Percentiles rank a stretch among this genome's conserved stretches.
Conservation (phyloP, 2,329 filamentous ascomycete species). For the Nigrospora osmanthi region DNA sequence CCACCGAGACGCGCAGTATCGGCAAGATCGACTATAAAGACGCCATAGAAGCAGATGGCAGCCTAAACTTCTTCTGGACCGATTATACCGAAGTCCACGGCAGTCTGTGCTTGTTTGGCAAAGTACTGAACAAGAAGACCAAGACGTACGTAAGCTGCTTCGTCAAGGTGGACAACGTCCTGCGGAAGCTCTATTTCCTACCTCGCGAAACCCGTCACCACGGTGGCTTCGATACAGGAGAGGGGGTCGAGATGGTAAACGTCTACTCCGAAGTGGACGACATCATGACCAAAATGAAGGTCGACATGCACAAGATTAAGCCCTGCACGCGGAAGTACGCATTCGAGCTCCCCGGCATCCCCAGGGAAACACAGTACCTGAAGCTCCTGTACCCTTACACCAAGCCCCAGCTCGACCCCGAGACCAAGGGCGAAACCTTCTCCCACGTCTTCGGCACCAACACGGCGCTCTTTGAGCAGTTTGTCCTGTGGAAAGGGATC, state of each 20-base stretch:
- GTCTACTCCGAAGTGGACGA: slow-evolving; percentile 85
- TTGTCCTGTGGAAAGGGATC: slow-evolving; percentile 96
- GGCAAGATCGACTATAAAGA: slow-evolving; percentile 80
- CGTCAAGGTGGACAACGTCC: slow-evolving; percentile 88
- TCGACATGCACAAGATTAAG: slow-evolving; percentile 91
- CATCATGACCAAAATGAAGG: slow-evolving; percentile 80
- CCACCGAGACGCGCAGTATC: slow-evolving; percentile 52
- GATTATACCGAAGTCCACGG: slow-evolving; percentile 93
- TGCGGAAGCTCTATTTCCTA: slow-evolving; percentile 88
- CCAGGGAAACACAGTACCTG: slow-evolving; percentile 83
- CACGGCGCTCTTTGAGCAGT: slow-evolving; percentile 93
- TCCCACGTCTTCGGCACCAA: slow-evolving; percentile 91
- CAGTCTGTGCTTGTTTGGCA: slow-evolving; percentile 88
- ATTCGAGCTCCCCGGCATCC: slow-evolving; percentile 82
- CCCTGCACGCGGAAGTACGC: slow-evolving; percentile 85
- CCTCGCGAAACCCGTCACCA: slow-evolving; percentile 58
- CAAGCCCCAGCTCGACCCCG: slow-evolving; percentile 65
- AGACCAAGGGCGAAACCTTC: slow-evolving; percentile 75
- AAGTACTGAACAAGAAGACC: slow-evolving; percentile 83
- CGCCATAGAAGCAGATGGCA: slow-evolving; percentile 90
- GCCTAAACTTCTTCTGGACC: slow-evolving; percentile 90
- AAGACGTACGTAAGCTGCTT: slow-evolving; percentile 83
- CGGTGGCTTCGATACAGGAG: slow-evolving; percentile 60
- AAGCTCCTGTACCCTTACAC: slow-evolving; percentile 96
- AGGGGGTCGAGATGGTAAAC: slow-evolving; percentile 78